Base-by-base conservation (phyloP, 371 early-diverging fungal species). In the Circinella minor region DNA sequence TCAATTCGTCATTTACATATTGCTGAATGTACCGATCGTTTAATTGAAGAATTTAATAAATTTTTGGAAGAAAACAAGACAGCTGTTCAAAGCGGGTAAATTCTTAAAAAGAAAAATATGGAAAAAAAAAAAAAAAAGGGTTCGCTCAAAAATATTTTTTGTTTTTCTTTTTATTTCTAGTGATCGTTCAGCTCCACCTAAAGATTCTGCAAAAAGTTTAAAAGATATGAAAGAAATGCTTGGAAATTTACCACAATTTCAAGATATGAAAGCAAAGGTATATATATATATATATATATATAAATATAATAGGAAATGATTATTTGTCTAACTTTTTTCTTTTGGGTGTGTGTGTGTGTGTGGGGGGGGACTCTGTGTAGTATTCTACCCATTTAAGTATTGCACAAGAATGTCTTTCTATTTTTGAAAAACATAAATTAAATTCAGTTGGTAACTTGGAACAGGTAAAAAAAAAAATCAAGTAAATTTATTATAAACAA, bases 371-470 rank as follows among this genome's bases (percentile, higher is more conserved):
- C n/a, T n/a, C n/a, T 27, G 27, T 27, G 2, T 27, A 92, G 90
- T 98, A 95, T 77, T 92, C 97, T 49, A 88, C 92, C 9, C 99
- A 99, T 78, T 89, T 98, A 59, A 93, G 92, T 61, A 92, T 99
- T 71, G 93, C 94, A 65, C 92, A 94, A 82, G 93, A 96, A 71
- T 98, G 97, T 74, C 91, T 96, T 85, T 82, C 86, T 6, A 77
- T 85, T 17, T 95, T 96, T 75, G 92, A 94, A 68, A 82, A 86
- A 63, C 85, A 90, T 36, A 91, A 91, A 55, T 80, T 98, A 34
- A 86, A 86, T 43, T 81, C 90, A 10, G 77, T 96, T 4, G 94
- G 93, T 0, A 87, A 89, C 47, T 85, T 97, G 38, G 97, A 98
- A 73, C 94, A 93, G 84, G 90, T 88, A 73, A 27, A 0, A 27